phyloP scores from a whole-genome alignment of 805 yeast species.

The Suhomyces emberorum region DNA sequence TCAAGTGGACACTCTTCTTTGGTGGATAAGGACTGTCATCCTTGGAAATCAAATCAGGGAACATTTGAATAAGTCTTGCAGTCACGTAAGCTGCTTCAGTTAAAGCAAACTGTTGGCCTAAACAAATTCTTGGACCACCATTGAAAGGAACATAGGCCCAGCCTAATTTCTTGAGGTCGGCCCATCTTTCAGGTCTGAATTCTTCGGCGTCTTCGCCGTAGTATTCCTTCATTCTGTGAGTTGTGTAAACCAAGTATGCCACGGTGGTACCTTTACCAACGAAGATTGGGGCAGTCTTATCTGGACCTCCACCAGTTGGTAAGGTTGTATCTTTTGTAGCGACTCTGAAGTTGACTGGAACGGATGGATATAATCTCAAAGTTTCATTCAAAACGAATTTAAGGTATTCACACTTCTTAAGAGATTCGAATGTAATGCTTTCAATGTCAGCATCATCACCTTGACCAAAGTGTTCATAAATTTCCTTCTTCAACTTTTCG shows the following conservation, averaged over 20 bases:
- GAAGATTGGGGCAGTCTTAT: constrained; percentile 14
- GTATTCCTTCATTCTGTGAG: constrained; percentile 37
- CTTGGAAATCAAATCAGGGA: constrained; percentile 16
- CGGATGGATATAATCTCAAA: constrained; percentile 28
- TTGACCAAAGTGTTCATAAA: constrained; percentile 17
- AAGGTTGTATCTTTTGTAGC: constrained; percentile 23
- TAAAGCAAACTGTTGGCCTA: constrained; percentile 30
- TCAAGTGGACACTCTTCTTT: constrained; percentile 24
- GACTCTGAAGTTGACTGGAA: constrained; percentile 24
- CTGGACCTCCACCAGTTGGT: constrained; percentile 25
- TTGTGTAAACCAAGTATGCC: constrained; percentile 28
- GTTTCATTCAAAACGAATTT: constrained; percentile 23
- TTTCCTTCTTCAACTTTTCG: constrained; percentile 18
- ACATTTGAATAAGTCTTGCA: constrained; percentile 22
- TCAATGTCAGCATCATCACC: constrained; percentile 21
- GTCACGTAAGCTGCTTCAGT: constrained; percentile 25
- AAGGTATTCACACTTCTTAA: constrained; percentile 26
- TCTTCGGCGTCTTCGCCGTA: constrained; percentile 22
- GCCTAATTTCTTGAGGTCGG: constrained; percentile 17
- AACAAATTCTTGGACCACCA: constrained; percentile 28
- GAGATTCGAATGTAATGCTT: constrained; percentile 19
- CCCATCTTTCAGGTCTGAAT: constrained; percentile 26
- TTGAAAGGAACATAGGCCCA: constrained; percentile 28
- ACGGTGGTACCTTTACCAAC: constrained; percentile 23
- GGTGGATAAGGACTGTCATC: constrained; percentile 27